Evolutionary conservation across 345 rosid genomes (phyloP).

Genomic region (Citrus mangshanensis): DNA sequence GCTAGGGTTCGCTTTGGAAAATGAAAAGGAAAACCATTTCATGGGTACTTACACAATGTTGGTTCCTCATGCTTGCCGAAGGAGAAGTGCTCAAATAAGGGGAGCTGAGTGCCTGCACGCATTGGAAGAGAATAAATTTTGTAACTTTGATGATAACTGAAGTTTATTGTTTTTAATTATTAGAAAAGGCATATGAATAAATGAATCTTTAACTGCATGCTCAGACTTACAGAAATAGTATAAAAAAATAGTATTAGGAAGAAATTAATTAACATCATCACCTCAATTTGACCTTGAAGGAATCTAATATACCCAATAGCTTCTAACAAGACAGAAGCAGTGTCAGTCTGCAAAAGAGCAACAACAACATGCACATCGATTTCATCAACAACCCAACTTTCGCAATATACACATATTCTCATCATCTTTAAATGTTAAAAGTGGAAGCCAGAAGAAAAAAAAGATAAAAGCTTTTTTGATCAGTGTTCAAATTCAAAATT

Average conservation of each 20-base stretch:
- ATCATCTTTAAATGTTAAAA: constrained; percentile 22
- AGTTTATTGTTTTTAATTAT: too few species aligned
- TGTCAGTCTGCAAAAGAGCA: constrained; percentile 60
- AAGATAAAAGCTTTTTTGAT: too few species aligned
- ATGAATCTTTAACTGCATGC: constrained; percentile 34
- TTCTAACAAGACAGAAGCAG: constrained; percentile 64
- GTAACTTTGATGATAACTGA: too few species aligned
- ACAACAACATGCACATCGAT: not conserved
- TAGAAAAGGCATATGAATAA: constrained; percentile 12
- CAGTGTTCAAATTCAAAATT: too few species aligned
- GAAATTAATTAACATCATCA: constrained; percentile 16
- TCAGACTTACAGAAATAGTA: not conserved
- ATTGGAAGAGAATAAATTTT: not conserved
- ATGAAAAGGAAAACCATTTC: constrained; percentile 1
- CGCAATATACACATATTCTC: constrained; percentile 6
- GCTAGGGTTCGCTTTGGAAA: constrained; percentile 19
- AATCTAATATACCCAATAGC: constrained; percentile 65
- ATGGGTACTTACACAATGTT: constrained; percentile 39
- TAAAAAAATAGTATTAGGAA: constrained; percentile 2
- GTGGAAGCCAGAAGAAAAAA: constrained; percentile 2
- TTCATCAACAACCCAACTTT: constrained; percentile 2
- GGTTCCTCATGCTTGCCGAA: constrained; percentile 33
- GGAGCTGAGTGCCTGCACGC: constrained; percentile 49
- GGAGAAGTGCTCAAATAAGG: constrained; percentile 46
- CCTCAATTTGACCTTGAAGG: constrained; percentile 69